These are phyloP conservation scores for Trichophyton equinum DNA, from an alignment of 2,329 filamentous ascomycete species.

Conservation along the genomic window DNA sequence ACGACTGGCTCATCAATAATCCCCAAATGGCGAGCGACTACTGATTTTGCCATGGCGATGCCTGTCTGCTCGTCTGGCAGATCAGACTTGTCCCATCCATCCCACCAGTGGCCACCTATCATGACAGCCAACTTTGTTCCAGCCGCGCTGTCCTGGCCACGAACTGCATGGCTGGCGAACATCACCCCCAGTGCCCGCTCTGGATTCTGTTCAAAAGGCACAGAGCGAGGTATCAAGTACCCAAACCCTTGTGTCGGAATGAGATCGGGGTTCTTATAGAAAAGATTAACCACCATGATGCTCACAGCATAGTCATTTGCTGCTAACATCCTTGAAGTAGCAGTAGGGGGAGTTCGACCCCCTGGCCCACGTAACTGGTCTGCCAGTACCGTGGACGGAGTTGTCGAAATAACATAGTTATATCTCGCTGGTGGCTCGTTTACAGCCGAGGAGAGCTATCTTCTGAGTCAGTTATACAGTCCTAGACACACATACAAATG, in stretches of 20 bases:
- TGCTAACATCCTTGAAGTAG: conserved; percentile 15
- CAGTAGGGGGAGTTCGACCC: not conserved
- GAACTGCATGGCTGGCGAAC: conserved; percentile 64
- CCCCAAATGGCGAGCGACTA: conserved; percentile 61
- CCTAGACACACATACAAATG: not conserved
- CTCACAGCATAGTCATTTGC: conserved; percentile 52
- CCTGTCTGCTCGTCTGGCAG: conserved; percentile 56
- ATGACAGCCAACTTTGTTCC: conserved; percentile 90
- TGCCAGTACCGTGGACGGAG: conserved; percentile 13
- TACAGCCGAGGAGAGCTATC: not conserved
- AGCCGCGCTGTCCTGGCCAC: conserved; percentile 41
- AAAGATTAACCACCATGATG: conserved; percentile 88
- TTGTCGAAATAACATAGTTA: conserved; percentile 20
- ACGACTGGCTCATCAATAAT: conserved; percentile 52
- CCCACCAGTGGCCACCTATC: conserved; percentile 88
- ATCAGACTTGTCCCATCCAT: conserved; percentile 41
- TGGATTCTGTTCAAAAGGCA: conserved; percentile 60
- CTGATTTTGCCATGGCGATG: conserved; percentile 53
- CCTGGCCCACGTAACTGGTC: conserved; percentile 5
- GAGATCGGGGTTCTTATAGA: conserved; percentile 55
- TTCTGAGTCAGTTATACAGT: not conserved
- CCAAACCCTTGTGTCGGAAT: conserved; percentile 65
- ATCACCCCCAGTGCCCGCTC: conserved; percentile 80
- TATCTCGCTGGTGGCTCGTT: conserved; percentile 7
- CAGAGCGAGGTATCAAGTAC: conserved; percentile 72